These are phyloP conservation scores for Ascocoryne sarcoides DNA, from an alignment of 2,329 filamentous ascomycete species.

Conservation along the genomic window DNA sequence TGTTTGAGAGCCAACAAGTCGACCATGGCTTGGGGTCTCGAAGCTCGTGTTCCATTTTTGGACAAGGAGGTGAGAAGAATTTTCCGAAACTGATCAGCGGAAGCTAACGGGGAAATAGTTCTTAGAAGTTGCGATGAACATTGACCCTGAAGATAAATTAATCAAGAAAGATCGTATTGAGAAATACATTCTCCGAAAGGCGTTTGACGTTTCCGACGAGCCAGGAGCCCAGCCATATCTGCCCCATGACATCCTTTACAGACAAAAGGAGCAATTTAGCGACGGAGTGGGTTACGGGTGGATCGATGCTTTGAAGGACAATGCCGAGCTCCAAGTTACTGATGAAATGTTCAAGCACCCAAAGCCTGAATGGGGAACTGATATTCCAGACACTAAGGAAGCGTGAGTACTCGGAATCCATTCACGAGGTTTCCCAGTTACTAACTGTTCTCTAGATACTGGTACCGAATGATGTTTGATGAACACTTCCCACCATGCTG, in stretches of 20 bases:
- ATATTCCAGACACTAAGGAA: slow-evolving; percentile 94
- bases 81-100: neutral
- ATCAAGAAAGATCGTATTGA: slow-evolving; percentile 69
- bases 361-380: slow-evolving; percentile 88
- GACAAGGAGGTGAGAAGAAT: slow-evolving; percentile 66
- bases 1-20: slow-evolving; percentile 99
- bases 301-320: slow-evolving; percentile 97
- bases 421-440: neutral
- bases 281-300: slow-evolving; percentile 98
- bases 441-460: slow-evolving; percentile 51
- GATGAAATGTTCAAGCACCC: slow-evolving; percentile 99
- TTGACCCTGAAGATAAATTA: slow-evolving; percentile 93
- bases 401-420: slow-evolving; percentile 47
- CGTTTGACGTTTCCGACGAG: slow-evolving; percentile 88
- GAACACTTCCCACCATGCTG: slow-evolving; percentile 94
- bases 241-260: slow-evolving; percentile 92
- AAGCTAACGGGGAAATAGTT: slow-evolving; percentile 45
- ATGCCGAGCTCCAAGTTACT: slow-evolving; percentile 78
- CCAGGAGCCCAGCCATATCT: slow-evolving; percentile 76
- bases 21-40: slow-evolving; percentile 93
- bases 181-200: slow-evolving; percentile 97
- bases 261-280: slow-evolving; percentile 99
- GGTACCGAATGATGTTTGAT: slow-evolving; percentile 98
- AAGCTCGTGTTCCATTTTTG: slow-evolving; percentile 94
- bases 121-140: slow-evolving; percentile 84